Evolutionary conservation across 2,329 filamentous ascomycete genomes (phyloP).

Genomic region (Mollisia scopiformis): DNA sequence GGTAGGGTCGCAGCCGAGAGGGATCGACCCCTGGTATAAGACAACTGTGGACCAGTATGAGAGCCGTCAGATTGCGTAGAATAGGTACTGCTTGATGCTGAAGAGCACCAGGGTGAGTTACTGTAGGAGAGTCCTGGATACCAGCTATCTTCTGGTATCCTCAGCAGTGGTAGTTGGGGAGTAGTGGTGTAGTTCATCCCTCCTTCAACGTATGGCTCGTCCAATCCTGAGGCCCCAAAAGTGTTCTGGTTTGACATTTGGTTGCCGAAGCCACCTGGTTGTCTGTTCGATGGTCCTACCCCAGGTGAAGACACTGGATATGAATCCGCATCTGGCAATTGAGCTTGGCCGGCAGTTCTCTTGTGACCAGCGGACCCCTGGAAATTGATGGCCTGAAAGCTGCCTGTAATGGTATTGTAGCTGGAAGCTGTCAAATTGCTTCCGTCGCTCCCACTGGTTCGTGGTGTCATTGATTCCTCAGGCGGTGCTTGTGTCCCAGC

Average conservation of each 20-base stretch:
- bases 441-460: slow-evolving; percentile 27
- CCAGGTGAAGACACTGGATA: slow-evolving; percentile 28
- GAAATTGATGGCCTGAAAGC: slow-evolving; percentile 29
- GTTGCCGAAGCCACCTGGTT: slow-evolving; percentile 16
- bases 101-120: slow-evolving; percentile 36
- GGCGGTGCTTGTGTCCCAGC: slow-evolving; percentile 21
- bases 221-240: slow-evolving; percentile 20
- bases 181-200: slow-evolving; percentile 22
- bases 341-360: slow-evolving; percentile 25
- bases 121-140: slow-evolving; percentile 33
- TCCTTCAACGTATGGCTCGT: slow-evolving; percentile 18
- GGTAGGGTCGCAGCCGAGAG: slow-evolving; percentile 27
- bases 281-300: slow-evolving; percentile 13
- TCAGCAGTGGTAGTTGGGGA: slow-evolving; percentile 29
- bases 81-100: slow-evolving; percentile 35
- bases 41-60: slow-evolving; percentile 23
- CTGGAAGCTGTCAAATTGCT: slow-evolving; percentile 27
- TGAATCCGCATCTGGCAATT: slow-evolving; percentile 22
- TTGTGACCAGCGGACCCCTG: slow-evolving; percentile 19
- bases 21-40: slow-evolving; percentile 26
- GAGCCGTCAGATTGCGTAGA: slow-evolving; percentile 36
- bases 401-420: slow-evolving; percentile 25
- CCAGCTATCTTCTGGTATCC: slow-evolving; percentile 34
- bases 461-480: slow-evolving; percentile 27
- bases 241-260: slow-evolving; percentile 16